Evolutionary conservation across 768 basidiomycete species (phyloP).

Genomic region (Kwoniella sp.): DNA sequence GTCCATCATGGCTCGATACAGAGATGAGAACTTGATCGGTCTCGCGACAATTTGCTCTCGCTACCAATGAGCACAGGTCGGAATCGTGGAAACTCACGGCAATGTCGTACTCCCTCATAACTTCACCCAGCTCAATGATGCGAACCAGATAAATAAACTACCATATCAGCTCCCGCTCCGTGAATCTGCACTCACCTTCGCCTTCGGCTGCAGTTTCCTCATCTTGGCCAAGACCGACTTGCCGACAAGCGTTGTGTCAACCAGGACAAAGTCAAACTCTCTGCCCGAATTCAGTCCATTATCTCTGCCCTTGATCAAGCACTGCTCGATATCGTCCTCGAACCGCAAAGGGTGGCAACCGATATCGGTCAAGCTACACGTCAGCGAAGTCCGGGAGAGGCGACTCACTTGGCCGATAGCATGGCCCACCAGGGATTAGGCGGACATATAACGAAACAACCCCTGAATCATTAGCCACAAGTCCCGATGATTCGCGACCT

Average conservation of each 20-base stretch:
- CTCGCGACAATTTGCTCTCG: slow-evolving; percentile 37
- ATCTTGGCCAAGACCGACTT: slow-evolving; percentile 10
- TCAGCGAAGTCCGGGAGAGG: neutral
- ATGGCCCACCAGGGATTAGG: slow-evolving; percentile 30
- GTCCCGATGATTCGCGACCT: neutral
- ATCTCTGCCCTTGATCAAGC: slow-evolving; percentile 7
- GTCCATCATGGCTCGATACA: slow-evolving; percentile 21
- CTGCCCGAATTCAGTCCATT: slow-evolving; percentile 16
- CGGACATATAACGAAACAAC: slow-evolving; percentile 24
- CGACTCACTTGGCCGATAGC: slow-evolving; percentile 26
- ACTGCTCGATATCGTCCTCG: slow-evolving; percentile 5
- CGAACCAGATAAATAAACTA: slow-evolving; percentile 37
- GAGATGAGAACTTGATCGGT: slow-evolving; percentile 37
- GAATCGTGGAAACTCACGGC: slow-evolving; percentile 11
- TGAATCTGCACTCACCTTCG: slow-evolving; percentile 17
- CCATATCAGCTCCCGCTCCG: slow-evolving; percentile 1
- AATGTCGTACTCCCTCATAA: slow-evolving; percentile 23
- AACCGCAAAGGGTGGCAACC: slow-evolving; percentile 31
- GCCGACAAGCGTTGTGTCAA: slow-evolving; percentile 18
- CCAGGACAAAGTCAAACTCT: slow-evolving; percentile 24
- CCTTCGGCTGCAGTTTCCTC: slow-evolving; percentile 19
- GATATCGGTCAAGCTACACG: slow-evolving; percentile 13
- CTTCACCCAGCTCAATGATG: slow-evolving; percentile 23
- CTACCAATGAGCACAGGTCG: neutral
- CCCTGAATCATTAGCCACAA: slow-evolving; percentile 1